Evolutionary conservation across 1,284 basidiomycete species (phyloP).

Genomic region (Puccinia polysora): DNA sequence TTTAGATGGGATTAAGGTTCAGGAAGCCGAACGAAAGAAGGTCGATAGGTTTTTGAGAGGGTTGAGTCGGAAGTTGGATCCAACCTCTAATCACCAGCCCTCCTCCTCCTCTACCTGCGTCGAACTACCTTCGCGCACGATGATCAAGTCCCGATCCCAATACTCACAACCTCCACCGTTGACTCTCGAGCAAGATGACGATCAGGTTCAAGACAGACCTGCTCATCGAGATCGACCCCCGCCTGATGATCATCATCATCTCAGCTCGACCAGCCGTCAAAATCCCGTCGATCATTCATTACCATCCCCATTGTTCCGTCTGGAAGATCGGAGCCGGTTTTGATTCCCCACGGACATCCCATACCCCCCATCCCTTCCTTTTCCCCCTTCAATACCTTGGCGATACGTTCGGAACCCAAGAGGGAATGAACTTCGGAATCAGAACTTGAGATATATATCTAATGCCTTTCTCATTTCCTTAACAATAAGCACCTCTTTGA

Average conservation of each 20-base stretch:
- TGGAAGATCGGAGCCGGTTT: too few relatives aligned
- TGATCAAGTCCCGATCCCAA: background rate
- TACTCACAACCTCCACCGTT: background rate
- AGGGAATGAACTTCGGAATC: too few relatives aligned
- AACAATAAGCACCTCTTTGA: too few relatives aligned
- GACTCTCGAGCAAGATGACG: background rate
- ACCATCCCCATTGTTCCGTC: too few relatives aligned
- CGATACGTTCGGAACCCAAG: too few relatives aligned
- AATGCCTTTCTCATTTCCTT: too few relatives aligned
- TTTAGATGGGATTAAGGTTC: slow-evolving; percentile 74
- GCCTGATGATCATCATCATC: background rate
- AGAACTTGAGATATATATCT: too few relatives aligned
- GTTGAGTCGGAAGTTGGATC: slow-evolving; percentile 41
- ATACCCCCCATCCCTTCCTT: too few relatives aligned
- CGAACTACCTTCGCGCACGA: background rate
- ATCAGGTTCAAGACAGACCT: background rate
- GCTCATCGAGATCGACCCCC: background rate
- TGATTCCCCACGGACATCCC: too few relatives aligned
- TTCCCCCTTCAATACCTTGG: too few relatives aligned
- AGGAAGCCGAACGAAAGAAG: slow-evolving; percentile 44
- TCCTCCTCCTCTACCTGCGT: too few relatives aligned
- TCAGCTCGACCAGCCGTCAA: background rate
- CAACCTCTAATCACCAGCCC: slow-evolving; percentile 1
- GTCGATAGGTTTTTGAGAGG: slow-evolving; percentile 45
- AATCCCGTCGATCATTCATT: too few relatives aligned